These are phyloP conservation scores for Trapa incisa DNA, from an alignment of 345 rosid species.

Conservation along the genomic window DNA sequence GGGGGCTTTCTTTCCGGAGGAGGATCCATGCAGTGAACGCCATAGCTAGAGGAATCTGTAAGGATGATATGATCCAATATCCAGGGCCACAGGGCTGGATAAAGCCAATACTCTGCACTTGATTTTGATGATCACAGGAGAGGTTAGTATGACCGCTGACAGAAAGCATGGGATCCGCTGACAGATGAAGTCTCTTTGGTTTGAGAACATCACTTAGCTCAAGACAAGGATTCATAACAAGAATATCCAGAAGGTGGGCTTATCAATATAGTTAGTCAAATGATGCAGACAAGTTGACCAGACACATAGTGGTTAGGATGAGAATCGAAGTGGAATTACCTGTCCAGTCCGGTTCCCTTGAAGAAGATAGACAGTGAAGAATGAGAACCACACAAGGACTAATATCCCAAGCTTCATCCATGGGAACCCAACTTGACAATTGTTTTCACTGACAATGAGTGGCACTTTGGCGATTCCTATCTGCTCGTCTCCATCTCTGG, in stretches of 20 bases:
- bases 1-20: conserved; percentile 23
- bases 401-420: conserved; percentile 58
- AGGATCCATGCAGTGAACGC: conserved; percentile 55
- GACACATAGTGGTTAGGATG: not conserved
- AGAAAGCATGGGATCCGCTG: not conserved
- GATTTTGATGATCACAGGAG: not conserved
- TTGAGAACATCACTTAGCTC: not conserved
- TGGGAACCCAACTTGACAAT: conserved; percentile 27
- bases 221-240: not conserved
- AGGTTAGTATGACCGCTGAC: not conserved
- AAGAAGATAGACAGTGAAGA: conserved; percentile 51
- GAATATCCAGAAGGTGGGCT: not conserved
- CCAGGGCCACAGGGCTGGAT: conserved; percentile 52
- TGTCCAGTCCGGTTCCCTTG: conserved; percentile 57
- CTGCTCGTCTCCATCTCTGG: conserved; percentile 17
- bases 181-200: not conserved
- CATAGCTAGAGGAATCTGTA: conserved; percentile 71
- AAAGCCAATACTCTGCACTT: conserved; percentile 46
- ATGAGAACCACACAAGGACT: conserved; percentile 60
- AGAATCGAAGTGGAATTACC: conserved; percentile 20
- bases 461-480: conserved; percentile 22
- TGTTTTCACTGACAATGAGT: conserved; percentile 22
- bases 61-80: conserved; percentile 56
- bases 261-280: not conserved
- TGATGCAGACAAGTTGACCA: not conserved